Evolutionary conservation across 2,329 filamentous ascomycete genomes (phyloP).

Genomic region (Boeremia exigua): DNA sequence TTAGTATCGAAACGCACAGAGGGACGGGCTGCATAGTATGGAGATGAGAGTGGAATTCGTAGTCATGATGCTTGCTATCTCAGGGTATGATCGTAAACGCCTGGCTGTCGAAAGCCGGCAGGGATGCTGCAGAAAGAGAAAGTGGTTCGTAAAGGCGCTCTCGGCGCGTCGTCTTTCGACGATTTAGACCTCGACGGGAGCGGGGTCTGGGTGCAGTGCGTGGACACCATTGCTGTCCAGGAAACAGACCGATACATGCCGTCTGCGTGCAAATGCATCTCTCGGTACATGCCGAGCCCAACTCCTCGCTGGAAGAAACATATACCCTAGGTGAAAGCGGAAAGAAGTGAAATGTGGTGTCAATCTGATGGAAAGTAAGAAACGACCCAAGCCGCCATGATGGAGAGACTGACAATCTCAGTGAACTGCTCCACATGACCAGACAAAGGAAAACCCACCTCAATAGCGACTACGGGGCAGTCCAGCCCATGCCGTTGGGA

Average conservation of each 20-base stretch:
- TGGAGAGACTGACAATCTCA: constrained; percentile 8
- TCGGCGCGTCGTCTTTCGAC: not conserved
- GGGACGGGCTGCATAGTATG: not conserved
- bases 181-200: not conserved
- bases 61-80: constrained; percentile 14
- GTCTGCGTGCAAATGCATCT: constrained; percentile 23
- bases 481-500: constrained; percentile 44
- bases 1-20: no score
- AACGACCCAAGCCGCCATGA: constrained; percentile 10
- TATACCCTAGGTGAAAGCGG: constrained; percentile 14
- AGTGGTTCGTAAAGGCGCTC: not conserved
- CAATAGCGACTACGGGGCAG: constrained; percentile 42
- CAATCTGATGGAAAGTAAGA: constrained; percentile 10
- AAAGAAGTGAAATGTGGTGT: constrained; percentile 1
- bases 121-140: not conserved
- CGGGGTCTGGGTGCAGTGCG: constrained; percentile 9
- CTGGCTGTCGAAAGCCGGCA: not conserved
- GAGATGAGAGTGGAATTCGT: not conserved
- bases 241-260: constrained; percentile 18
- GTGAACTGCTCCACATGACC: constrained; percentile 13
- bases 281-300: constrained; percentile 23
- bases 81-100: not conserved
- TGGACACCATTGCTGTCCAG: constrained; percentile 15
- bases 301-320: constrained; percentile 33
- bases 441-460: constrained; percentile 25